Conservation (phyloP, 2,329 filamentous ascomycete species). For the Cladophialophora bantiana region DNA sequence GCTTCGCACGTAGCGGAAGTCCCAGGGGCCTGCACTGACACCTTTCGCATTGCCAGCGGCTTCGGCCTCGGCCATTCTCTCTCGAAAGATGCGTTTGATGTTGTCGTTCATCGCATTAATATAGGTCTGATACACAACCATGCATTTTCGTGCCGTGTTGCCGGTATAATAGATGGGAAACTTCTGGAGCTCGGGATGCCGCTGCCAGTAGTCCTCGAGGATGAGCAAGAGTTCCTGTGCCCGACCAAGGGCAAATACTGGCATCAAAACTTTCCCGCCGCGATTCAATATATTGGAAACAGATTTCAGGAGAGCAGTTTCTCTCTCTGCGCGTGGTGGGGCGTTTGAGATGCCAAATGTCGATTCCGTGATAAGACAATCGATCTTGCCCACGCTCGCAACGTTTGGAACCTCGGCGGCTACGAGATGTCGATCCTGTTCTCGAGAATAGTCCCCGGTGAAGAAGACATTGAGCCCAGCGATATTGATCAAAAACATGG, state of each 20-base stretch:
- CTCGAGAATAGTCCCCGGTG: slow-evolving; percentile 95
- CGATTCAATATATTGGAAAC: slow-evolving; percentile 90
- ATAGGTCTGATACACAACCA: slow-evolving; percentile 98
- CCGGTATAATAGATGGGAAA: slow-evolving; percentile 97
- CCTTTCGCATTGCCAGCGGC: slow-evolving; percentile 79
- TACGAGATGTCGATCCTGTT: slow-evolving; percentile 93
- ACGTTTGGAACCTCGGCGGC: slow-evolving; percentile 80
- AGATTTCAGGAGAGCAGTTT: slow-evolving; percentile 93
- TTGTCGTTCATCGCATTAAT: slow-evolving; percentile 99
- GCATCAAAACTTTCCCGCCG: slow-evolving; percentile 90
- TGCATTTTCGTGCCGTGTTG: slow-evolving; percentile 93
- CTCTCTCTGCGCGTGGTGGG: slow-evolving; percentile 86
- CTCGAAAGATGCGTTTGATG: slow-evolving; percentile 92
- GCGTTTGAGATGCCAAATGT: slow-evolving; percentile 97
- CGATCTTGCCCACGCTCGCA: slow-evolving; percentile 79
- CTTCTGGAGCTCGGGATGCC: slow-evolving; percentile 85
- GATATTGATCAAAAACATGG: slow-evolving; percentile 98
- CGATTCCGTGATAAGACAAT: slow-evolving; percentile 96
- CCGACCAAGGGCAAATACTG: slow-evolving; percentile 91
- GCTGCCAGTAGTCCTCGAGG: slow-evolving; percentile 94
- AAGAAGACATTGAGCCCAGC: slow-evolving; percentile 96
- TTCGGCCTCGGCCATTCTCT: slow-evolving; percentile 89
- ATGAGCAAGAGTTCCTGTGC: slow-evolving; percentile 95
- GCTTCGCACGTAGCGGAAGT: slow-evolving; percentile 92
- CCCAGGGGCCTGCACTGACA: slow-evolving; percentile 76